These are phyloP conservation scores for Persicaria maculosa DNA, from an alignment of 148 eudicot genomes.

Conservation along the genomic window DNA sequence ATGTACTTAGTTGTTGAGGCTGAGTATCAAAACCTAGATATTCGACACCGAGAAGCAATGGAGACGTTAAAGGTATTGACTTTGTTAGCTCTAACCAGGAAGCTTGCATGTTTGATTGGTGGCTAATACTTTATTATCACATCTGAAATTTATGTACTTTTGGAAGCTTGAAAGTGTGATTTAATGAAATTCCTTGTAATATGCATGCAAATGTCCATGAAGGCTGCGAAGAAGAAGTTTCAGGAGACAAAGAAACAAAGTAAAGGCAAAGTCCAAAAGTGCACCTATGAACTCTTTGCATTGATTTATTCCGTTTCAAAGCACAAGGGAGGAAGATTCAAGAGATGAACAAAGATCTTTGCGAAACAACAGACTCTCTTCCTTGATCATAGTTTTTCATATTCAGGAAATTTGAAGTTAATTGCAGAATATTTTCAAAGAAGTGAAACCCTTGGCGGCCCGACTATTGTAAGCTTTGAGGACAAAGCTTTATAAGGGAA, in stretches of 20 bases:
- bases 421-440: conserved; percentile 92
- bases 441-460: conserved; percentile 90
- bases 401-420: conserved; percentile 78
- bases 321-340: too few species aligned
- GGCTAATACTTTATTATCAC: background rate
- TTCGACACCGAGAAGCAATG: conserved; percentile 54
- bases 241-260: too few species aligned
- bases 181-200: background rate
- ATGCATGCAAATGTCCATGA: conserved; percentile 12
- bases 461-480: too few species aligned
- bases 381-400: background rate
- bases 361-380: too few species aligned
- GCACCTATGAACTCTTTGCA: too few species aligned
- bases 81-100: background rate
- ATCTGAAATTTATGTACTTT: background rate
- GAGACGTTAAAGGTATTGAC: conserved; percentile 64
- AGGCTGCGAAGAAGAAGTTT: conserved; percentile 47
- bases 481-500: too few species aligned
- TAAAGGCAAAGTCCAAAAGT: too few species aligned
- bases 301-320: too few species aligned
- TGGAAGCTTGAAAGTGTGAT: background rate
- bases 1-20: conserved; percentile 36
- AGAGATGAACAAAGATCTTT: too few species aligned
- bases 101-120: background rate
- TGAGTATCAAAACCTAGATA: conserved; percentile 37